These are phyloP conservation scores for Cladophialophora yegresii DNA, from an alignment of 2,329 filamentous ascomycete genomes.

Conservation along the genomic window DNA sequence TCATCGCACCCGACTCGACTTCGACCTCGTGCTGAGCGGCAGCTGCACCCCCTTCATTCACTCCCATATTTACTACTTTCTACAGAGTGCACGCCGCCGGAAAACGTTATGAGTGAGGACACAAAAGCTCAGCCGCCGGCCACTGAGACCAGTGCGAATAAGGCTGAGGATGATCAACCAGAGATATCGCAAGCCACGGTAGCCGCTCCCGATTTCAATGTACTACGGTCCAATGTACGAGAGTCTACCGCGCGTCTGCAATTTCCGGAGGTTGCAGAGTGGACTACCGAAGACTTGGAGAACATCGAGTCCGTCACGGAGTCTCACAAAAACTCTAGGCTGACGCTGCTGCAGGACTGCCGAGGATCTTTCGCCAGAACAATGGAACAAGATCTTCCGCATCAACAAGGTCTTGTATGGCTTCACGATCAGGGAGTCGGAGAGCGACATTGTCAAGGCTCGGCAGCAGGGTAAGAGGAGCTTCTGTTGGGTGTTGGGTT, in stretches of 20 bases:
- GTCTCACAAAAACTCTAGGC: not conserved
- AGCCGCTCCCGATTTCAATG: not conserved
- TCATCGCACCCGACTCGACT: not conserved
- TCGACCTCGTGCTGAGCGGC: not conserved
- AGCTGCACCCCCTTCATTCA: not conserved
- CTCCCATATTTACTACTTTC: not conserved
- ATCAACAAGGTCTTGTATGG: not conserved
- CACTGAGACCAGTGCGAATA: not conserved
- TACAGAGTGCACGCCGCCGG: too few species aligned
- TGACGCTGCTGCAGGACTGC: not conserved
- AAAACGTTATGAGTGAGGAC: not conserved
- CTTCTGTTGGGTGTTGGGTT: not conserved
- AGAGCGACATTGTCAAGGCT: constrained; percentile 1
- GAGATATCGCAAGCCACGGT: not conserved
- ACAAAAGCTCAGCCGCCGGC: not conserved
- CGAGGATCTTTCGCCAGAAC: not conserved
- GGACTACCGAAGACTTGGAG: not conserved
- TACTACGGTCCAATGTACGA: not conserved
- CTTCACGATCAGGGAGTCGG: not conserved
- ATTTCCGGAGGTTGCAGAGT: not conserved
- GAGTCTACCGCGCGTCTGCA: not conserved
- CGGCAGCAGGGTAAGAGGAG: not conserved
- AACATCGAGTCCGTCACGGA: not conserved
- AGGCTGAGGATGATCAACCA: not conserved
- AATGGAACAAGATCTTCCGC: constrained; percentile 1